These are phyloP conservation scores for Erysimum cheiranthoides DNA, from an alignment of 345 rosid genomes.

Conservation along the genomic window DNA sequence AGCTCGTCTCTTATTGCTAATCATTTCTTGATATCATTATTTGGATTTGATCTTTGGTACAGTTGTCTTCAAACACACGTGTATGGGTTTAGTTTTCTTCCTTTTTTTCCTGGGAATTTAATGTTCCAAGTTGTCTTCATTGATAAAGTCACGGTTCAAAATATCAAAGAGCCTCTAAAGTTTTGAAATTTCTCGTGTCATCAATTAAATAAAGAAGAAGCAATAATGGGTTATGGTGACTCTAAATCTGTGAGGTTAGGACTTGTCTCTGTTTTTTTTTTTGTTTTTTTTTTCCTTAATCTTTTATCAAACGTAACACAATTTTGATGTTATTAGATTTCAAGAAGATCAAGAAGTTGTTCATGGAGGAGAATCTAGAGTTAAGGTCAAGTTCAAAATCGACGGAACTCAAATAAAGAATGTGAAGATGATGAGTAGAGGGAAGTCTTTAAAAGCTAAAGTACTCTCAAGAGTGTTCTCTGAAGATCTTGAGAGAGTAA, in stretches of 20 bases:
- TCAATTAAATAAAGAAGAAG: conserved; percentile 22
- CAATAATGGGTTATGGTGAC: conserved; percentile 47
- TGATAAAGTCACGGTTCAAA: conserved; percentile 37
- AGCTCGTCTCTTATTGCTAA: not conserved
- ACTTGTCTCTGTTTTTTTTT: not conserved
- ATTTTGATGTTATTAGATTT: conserved; percentile 49
- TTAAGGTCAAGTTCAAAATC: conserved; percentile 55
- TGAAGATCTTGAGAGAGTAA: conserved; percentile 69
- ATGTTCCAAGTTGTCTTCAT: conserved; percentile 41
- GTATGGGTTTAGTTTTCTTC: conserved; percentile 33
- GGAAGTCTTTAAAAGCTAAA: conserved; percentile 66
- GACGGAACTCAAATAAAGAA: conserved; percentile 53
- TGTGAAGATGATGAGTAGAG: conserved; percentile 41
- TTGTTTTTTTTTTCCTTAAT: not conserved
- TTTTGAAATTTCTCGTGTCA: conserved; percentile 34
- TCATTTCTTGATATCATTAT: not conserved
- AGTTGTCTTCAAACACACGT: conserved; percentile 39
- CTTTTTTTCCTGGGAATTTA: conserved; percentile 32
- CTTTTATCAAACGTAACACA: not conserved
- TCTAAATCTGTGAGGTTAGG: conserved; percentile 82
- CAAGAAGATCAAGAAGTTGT: conserved; percentile 60
- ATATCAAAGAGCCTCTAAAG: conserved; percentile 18
- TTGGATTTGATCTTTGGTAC: conserved; percentile 11
- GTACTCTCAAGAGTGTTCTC: conserved; percentile 79
- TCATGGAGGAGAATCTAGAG: conserved; percentile 54